These are phyloP conservation scores for Fagopyrum homotropicum DNA, from an alignment of 148 eudicot species.

Conservation along the genomic window DNA sequence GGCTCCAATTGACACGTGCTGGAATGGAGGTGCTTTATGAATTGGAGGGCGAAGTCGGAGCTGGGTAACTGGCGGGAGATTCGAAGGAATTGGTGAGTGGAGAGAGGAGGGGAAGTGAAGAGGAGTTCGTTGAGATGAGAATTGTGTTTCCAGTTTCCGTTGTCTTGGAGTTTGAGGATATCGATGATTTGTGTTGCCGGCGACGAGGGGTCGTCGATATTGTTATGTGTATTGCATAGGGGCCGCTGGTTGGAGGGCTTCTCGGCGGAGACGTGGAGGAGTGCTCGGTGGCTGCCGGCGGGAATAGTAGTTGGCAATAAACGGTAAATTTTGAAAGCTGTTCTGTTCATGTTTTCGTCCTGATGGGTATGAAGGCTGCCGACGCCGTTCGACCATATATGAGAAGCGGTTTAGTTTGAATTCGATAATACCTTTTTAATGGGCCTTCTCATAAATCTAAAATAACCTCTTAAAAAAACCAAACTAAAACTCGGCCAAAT, in stretches of 20 bases:
- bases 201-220: conserved; percentile 11
- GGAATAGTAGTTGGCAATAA: background rate
- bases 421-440: too few relatives aligned
- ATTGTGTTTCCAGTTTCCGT: conserved; percentile 28
- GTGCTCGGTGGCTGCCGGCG: background rate
- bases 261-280: conserved; percentile 30
- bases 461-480: background rate
- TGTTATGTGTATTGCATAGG: conserved; percentile 3
- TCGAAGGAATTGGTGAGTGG: conserved; percentile 26
- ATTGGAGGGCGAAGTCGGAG: conserved; percentile 34
- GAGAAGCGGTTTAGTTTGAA: background rate
- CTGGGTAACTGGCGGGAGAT: conserved; percentile 41
- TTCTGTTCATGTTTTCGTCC: background rate
- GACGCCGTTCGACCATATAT: background rate
- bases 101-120: conserved; percentile 7
- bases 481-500: background rate
- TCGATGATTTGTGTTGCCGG: conserved; percentile 25
- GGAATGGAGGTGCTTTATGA: conserved; percentile 35
- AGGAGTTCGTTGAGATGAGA: background rate
- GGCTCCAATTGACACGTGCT: conserved; percentile 18
- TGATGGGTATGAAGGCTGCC: background rate
- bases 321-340: background rate
- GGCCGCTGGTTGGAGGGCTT: conserved; percentile 1
- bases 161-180: conserved; percentile 32
- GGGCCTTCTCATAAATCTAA: too few relatives aligned